Base-by-base conservation (phyloP, 2,329 filamentous ascomycete species). In the Paraphoma chrysanthemicola region DNA sequence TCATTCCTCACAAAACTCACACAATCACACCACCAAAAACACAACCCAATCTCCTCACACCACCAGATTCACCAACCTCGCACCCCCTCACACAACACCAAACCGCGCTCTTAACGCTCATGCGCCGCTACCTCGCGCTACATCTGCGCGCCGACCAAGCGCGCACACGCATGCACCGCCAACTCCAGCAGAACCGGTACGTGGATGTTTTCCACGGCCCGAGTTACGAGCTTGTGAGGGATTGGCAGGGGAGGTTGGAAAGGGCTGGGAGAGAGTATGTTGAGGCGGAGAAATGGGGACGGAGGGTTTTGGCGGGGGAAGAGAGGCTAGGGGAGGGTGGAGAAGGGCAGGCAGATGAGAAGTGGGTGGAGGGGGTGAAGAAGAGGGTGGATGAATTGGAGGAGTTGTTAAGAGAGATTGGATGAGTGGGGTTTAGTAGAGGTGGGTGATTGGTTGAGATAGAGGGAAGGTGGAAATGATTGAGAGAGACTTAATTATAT, bases 181-280 rank as follows among this genome's bases (percentile, higher is more conserved):
- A 45, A 7, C 29, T 51, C 14, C 49, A 51, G 17, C 49, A 51
- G 18, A 44, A 44, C 42, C 49, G 49, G 29, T 51, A 45, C 30
- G 23, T 45, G 16, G 42, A 51, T 16, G 29, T 45, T 9, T 36
- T 51, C 28, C 31, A 39, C 30, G 49, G 49, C 10, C 49, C 49
- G 14, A 29, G 41, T 3, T 51, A 44, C 16, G 49, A 45, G 31
- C 49, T 41, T 12, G 10, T 45, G 29, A 11, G 45, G 43, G 39
- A 45, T 16, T 51, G 49, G 49, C 36, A 36, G 16, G 12, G 41
- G 14, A 39, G 41, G 16, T 29, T 51, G 30, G 8, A 10, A 3
- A 11, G 9, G 6, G 41, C 30, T 3, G 23, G 45, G 28, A 12
- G n/a, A 2, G 31, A 44, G 6, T 51, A 45, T 45, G 30, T 29